Base-by-base conservation (phyloP, 2,329 filamentous ascomycete genomes). In the Ophiosphaerella narmari region DNA sequence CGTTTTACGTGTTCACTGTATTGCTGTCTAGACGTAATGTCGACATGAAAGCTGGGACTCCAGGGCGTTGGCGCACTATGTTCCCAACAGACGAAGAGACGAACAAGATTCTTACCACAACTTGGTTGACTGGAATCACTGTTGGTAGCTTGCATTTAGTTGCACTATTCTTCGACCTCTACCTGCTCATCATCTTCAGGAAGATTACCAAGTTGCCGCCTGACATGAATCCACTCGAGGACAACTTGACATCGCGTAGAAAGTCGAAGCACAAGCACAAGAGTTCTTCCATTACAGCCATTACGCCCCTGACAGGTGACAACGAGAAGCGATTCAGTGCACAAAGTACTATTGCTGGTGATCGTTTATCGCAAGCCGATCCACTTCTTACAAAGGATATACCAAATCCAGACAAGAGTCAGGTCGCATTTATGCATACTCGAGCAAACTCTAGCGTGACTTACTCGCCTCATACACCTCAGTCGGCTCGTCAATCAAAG, bases 221-320 rank as follows among this genome's bases (percentile, higher is more conserved):
- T 0, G 93, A 97, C 67, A 91, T 96, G 89, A 97, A 97, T 70
- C 93, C 93, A 1, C 80, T 97, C 12, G 92, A 97, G 70, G 85
- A 89, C 59, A 87, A 93, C 64, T 77, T 96, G 50, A 97, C 91
- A 1, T 86, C 90, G 9, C 84, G 87, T 21, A 63, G 77, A 74
- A 49, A 79, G 75, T 67, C 72, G 59, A 73, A 78, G 62, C 91
- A 95, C 75, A 92, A 91, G 78, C 85, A 88, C 66, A 92, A 89
- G 68, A 85, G 83, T 59, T 83, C 81, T 0, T 80, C 83, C 13
- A 65, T 76, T 9, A 73, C 73, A 1, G 63, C 68, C 13, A 77
- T 80, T 2, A 77, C 78, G 3, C 62, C 68, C n/a, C 61, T 73
- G 7, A 72, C 68, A 7, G 61, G 54, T 1, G 65, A 71, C 8